Evolutionary conservation across 352 stramenopile species (phyloP).

Genomic region (Globisporangium emineosum): DNA sequence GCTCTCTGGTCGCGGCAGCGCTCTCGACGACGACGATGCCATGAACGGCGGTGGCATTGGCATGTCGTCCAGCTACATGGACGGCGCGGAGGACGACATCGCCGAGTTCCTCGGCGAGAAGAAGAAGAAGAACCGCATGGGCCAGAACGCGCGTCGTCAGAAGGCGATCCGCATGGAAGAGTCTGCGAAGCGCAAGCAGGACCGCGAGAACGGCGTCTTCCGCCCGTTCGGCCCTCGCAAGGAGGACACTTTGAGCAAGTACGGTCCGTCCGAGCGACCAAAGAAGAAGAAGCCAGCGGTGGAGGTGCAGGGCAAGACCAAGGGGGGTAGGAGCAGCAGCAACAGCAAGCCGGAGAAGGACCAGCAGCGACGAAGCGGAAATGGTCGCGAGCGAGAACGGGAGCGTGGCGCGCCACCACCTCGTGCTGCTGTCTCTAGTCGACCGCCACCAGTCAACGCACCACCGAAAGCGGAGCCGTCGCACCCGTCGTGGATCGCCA

Average conservation of each 20-base stretch:
- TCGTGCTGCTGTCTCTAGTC: constrained; percentile 13
- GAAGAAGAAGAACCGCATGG: constrained; percentile 82
- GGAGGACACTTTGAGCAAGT: constrained; percentile 37
- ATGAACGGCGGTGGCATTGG: constrained; percentile 14
- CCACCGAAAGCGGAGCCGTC: constrained; percentile 25
- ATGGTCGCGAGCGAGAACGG: constrained; percentile 18
- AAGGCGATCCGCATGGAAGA: constrained; percentile 78
- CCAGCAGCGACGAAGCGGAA: constrained; percentile 11
- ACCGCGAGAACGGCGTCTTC: constrained; percentile 41
- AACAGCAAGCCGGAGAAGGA: constrained; percentile 2
- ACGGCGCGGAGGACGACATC: constrained; percentile 69
- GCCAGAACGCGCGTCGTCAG: constrained; percentile 74
- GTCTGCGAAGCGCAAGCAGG: constrained; percentile 38
- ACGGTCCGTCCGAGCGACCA: constrained; percentile 68
- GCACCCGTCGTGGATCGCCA: constrained; percentile 77
- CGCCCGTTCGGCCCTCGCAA: constrained; percentile 26
- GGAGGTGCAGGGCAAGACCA: constrained; percentile 21
- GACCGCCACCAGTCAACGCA: background rate
- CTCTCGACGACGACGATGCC: constrained; percentile 29
- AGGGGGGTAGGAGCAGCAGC: constrained; percentile 14
- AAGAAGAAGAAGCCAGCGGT: constrained; percentile 57
- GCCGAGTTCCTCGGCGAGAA: constrained; percentile 84
- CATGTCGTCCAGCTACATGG: constrained; percentile 30
- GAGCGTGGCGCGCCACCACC: constrained; percentile 22
- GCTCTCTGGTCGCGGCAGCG: constrained; percentile 45